Percentiles rank a stretch among this genome's conserved stretches.
Conservation (phyloP, 2,329 filamentous ascomycete genomes). For the Aureobasidium sp. region DNA sequence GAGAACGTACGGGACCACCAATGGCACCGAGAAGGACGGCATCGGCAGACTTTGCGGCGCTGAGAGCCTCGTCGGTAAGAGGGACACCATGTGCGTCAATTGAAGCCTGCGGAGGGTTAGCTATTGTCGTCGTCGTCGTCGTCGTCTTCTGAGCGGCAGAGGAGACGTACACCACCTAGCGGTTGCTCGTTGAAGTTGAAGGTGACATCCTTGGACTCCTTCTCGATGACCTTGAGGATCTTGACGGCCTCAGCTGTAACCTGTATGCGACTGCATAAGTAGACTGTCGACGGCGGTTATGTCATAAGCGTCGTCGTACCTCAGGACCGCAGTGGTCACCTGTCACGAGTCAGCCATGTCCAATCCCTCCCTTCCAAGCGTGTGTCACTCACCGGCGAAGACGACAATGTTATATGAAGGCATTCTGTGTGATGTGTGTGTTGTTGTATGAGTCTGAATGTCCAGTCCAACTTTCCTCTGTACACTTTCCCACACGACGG, state of each 20-base stretch:
- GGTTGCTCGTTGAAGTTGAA: slow-evolving; percentile 89
- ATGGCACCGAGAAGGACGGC: slow-evolving; percentile 90
- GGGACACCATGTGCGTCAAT: slow-evolving; percentile 74
- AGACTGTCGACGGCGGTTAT: neutral
- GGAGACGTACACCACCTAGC: slow-evolving; percentile 65
- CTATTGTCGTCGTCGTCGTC: neutral
- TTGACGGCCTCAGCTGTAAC: slow-evolving; percentile 80
- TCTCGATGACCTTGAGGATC: slow-evolving; percentile 73
- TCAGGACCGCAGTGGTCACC: slow-evolving; percentile 77
- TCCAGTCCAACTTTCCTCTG: neutral
- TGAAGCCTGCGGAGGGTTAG: slow-evolving; percentile 54
- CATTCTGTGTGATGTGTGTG: slow-evolving; percentile 42
- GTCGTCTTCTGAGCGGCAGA: slow-evolving; percentile 3
- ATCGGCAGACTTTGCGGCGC: slow-evolving; percentile 74
- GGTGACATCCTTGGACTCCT: slow-evolving; percentile 59
- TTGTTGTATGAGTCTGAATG: slow-evolving; percentile 1
- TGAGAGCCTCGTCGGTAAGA: slow-evolving; percentile 74
- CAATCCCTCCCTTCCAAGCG: neutral
- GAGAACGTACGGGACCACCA: slow-evolving; percentile 63
- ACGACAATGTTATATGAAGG: slow-evolving; percentile 69
- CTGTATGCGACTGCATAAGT: slow-evolving; percentile 34
- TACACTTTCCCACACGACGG: slow-evolving; percentile 3
- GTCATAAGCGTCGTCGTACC: slow-evolving; percentile 41
- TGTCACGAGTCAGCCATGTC: slow-evolving; percentile 10
- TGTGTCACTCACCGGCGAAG: slow-evolving; percentile 49